phyloP scores from a whole-genome alignment of 495 filamentous ascomycete species.

The Wilcoxina mikolae region DNA sequence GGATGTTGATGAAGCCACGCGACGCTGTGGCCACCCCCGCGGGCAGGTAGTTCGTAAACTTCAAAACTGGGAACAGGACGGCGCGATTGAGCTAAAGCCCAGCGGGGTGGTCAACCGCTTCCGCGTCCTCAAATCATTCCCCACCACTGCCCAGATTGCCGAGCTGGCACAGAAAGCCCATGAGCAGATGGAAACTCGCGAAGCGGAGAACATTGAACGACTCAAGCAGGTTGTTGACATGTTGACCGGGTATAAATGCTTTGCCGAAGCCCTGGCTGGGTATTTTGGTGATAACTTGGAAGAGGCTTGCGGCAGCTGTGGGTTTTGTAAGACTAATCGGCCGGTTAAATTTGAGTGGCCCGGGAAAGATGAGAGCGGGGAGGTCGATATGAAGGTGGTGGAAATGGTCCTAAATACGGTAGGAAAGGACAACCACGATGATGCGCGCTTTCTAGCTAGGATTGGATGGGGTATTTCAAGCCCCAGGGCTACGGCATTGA shows the following conservation, averaged over 20 bases:
- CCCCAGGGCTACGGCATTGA: slow-evolving; percentile 35
- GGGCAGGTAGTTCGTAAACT: slow-evolving; percentile 37
- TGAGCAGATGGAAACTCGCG: slow-evolving; percentile 35
- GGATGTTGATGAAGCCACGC: slow-evolving; percentile 33
- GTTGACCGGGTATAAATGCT: slow-evolving; percentile 36
- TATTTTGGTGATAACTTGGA: slow-evolving; percentile 41
- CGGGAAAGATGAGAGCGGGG: slow-evolving; percentile 9
- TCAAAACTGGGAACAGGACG: slow-evolving; percentile 34
- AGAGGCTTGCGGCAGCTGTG: slow-evolving; percentile 39
- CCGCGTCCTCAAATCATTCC: slow-evolving; percentile 35
- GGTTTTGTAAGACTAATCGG: slow-evolving; percentile 35
- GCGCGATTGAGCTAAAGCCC: slow-evolving; percentile 35
- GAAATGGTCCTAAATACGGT: slow-evolving; percentile 29
- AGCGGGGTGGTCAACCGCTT: slow-evolving; percentile 38
- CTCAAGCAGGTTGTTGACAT: slow-evolving; percentile 37
- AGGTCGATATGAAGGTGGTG: slow-evolving; percentile 31
- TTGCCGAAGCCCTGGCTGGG: slow-evolving; percentile 35
- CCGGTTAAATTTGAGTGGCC: slow-evolving; percentile 26
- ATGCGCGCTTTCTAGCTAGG: slow-evolving; percentile 40
- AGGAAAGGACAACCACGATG: slow-evolving; percentile 32
- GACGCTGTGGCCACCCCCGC: slow-evolving; percentile 23
- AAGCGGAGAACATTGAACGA: slow-evolving; percentile 36
- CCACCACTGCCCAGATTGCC: slow-evolving; percentile 19
- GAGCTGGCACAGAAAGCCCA: slow-evolving; percentile 28
- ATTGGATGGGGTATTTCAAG: slow-evolving; percentile 46